Conservation (phyloP, 2,329 filamentous ascomycete species). For the Scedosporium minutisporum region DNA sequence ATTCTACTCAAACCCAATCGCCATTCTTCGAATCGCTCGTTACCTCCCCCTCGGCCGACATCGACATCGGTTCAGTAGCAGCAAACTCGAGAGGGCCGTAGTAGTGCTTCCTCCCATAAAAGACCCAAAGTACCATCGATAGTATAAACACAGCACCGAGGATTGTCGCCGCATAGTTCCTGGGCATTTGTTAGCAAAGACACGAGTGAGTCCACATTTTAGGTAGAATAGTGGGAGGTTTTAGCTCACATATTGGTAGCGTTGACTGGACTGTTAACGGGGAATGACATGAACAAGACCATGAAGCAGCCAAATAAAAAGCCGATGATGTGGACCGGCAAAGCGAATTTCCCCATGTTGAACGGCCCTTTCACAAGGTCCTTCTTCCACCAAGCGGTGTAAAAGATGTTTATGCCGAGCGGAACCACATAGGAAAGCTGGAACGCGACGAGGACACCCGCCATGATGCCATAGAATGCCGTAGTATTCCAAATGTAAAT, state of each 20-base stretch:
- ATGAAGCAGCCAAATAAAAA: slow-evolving; percentile 9
- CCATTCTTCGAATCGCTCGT: not conserved
- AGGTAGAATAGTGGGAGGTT: not conserved
- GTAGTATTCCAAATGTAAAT: slow-evolving; percentile 11
- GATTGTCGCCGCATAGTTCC: slow-evolving; percentile 7
- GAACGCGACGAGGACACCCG: slow-evolving; percentile 8
- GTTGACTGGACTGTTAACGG: slow-evolving; percentile 5
- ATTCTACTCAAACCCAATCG: not conserved
- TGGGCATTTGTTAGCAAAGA: not conserved
- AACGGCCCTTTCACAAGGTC: slow-evolving; percentile 6
- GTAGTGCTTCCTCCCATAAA: not conserved
- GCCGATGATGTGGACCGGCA: not conserved
- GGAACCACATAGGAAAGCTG: slow-evolving; percentile 7
- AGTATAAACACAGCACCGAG: slow-evolving; percentile 5
- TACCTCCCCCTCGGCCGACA: not conserved
- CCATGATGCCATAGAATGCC: slow-evolving; percentile 10
- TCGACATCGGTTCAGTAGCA: not conserved
- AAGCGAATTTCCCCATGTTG: not conserved
- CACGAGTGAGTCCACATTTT: too few species aligned
- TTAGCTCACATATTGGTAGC: slow-evolving; percentile 7
- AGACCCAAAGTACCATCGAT: slow-evolving; percentile 5
- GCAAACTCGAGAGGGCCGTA: not conserved
- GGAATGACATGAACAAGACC: slow-evolving; percentile 9
- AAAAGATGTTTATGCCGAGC: slow-evolving; percentile 8
- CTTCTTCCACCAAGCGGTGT: slow-evolving; percentile 4